Evolutionary conservation across 2,329 filamentous ascomycete species (phyloP), one percentile per base, ranked within the genome.

Genomic region (Ophiosphaerella korrae): DNA sequence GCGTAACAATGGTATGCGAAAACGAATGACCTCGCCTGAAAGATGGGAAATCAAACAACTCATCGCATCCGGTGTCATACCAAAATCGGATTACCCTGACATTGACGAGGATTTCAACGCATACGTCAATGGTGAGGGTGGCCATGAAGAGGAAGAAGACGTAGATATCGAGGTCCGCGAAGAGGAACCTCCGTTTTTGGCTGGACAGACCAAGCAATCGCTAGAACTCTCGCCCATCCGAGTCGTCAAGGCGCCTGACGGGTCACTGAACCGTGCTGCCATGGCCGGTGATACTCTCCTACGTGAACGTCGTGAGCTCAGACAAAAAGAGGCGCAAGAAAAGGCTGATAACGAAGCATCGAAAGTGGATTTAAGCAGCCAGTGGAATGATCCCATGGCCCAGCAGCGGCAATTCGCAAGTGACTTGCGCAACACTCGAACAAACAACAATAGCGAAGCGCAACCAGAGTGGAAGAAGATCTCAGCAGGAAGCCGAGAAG

Each of bases 361-460:
- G 0, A 88, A 92, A 64, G 88, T 94, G 29, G 92, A 97, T 65
- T 79, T 99, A 3, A 86, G 88, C 45, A 86, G 90, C 11, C 92
- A 97, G 73, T 99, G 95, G 95, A 89, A 97, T 50, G 94, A 99
- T 71, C 94, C 94, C 0, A 96, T 99, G 92, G 88, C 91, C 12
- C 89, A 94, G 58, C 85, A 92, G 70, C 84, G 89, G 48, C 88
- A 94, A 59, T 99, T 99, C 74, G 94, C 94, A 1, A 88, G 88
- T 59, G 94, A 97, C 60, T 73, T 97, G 42, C 84, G 90, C 47
- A 88, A 84, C 56, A 62, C 87, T 1, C 85, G 86, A 56, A 77
- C 78, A 34, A 77, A 82, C 4, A 84, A 84, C 60, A 75, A 84
- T 1, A 78, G 78, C 0, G 88, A 90, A 12, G 82, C 85, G 5